Evolutionary conservation across 2,329 filamentous ascomycete genomes (phyloP).

Genomic region (Colletotrichum sp.): DNA sequence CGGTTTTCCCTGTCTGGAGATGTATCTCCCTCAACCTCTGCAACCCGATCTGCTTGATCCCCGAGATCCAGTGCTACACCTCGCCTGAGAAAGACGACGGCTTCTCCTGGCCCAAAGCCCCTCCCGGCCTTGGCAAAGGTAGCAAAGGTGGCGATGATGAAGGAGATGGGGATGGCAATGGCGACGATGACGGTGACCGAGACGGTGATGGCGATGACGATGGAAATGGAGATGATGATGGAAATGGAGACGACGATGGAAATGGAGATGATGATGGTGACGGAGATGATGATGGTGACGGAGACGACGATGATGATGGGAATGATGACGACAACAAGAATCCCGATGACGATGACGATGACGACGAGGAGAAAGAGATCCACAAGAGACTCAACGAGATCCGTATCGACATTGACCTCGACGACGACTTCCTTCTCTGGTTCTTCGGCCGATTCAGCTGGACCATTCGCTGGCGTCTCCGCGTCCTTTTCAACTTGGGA

Average conservation of each 20-base stretch:
- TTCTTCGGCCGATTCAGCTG: neutral
- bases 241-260: neutral
- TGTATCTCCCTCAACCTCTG: constrained; percentile 5
- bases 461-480: neutral
- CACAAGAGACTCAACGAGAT: neutral
- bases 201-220: neutral
- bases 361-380: neutral
- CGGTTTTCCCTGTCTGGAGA: neutral
- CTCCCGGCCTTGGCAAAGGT: neutral
- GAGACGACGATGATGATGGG: neutral
- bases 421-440: neutral
- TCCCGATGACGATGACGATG: neutral
- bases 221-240: neutral
- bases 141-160: neutral
- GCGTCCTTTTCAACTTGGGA: neutral
- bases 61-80: neutral
- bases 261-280: neutral
- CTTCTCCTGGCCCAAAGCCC: neutral
- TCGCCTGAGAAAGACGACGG: neutral
- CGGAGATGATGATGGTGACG: neutral
- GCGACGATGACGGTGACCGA: neutral
- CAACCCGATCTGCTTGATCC: neutral
- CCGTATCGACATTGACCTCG: neutral
- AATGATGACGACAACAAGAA: neutral
- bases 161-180: neutral